phyloP scores from a whole-genome alignment of 768 basidiomycete species.

The Exidia glandulosa region DNA sequence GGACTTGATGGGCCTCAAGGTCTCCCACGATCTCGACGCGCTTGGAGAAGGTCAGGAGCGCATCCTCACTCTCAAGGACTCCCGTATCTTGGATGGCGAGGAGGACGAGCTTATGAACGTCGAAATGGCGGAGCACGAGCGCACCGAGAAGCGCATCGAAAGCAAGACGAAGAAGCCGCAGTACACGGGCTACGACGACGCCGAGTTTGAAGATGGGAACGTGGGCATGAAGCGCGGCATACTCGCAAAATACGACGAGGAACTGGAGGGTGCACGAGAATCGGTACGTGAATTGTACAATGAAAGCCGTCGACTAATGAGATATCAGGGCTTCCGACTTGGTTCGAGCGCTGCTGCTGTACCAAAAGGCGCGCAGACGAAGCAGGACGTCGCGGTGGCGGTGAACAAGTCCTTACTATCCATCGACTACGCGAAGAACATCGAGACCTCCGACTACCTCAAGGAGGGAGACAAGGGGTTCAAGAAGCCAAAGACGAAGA shows the following conservation, averaged over 20 bases:
- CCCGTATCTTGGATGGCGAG: conserved; percentile 89
- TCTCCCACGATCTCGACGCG: conserved; percentile 86
- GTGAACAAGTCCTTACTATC: conserved; percentile 74
- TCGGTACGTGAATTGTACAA: conserved; percentile 32
- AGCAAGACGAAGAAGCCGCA: conserved; percentile 80
- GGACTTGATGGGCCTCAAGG: conserved; percentile 89
- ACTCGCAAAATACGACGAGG: conserved; percentile 89
- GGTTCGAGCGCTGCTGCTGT: conserved; percentile 45
- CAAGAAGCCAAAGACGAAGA: conserved; percentile 96
- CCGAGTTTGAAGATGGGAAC: conserved; percentile 70
- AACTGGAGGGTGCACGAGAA: conserved; percentile 63
- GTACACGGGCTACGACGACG: conserved; percentile 95
- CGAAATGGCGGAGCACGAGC: conserved; percentile 85
- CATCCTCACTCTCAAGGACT: conserved; percentile 95
- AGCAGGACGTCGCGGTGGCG: conserved; percentile 41
- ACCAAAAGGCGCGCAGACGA: conserved; percentile 28
- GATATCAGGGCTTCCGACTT: conserved; percentile 69
- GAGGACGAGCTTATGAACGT: conserved; percentile 98
- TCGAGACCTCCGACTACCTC: conserved; percentile 77
- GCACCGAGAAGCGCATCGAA: conserved; percentile 65
- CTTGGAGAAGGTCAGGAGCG: conserved; percentile 90
- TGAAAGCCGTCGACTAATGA: too few species aligned
- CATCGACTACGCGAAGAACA: conserved; percentile 86
- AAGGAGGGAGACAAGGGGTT: conserved; percentile 89
- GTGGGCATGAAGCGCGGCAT: conserved; percentile 76